phyloP scores from a whole-genome alignment of 1,284 basidiomycete genomes.

The Chalciporus sp. region DNA sequence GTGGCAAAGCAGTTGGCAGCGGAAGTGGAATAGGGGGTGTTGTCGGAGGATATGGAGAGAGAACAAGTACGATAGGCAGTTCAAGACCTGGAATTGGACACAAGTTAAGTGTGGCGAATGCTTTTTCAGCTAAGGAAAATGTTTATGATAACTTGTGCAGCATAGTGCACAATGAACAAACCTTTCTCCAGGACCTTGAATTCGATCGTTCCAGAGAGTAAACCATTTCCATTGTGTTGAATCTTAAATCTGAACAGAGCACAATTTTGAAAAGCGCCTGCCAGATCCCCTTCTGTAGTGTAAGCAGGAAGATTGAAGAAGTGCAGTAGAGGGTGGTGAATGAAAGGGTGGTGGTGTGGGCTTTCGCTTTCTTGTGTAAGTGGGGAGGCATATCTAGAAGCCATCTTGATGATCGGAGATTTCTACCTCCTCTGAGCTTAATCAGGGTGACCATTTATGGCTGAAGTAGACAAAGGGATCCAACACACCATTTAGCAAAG shows the following conservation, averaged over 20 bases:
- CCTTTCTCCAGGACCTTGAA: conserved; percentile 80
- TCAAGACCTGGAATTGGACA: conserved; percentile 64
- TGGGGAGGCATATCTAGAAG: conserved; percentile 40
- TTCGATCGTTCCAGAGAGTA: conserved; percentile 70
- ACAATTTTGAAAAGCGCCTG: conserved; percentile 66
- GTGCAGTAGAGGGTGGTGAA: conserved; percentile 77
- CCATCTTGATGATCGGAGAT: too few species aligned
- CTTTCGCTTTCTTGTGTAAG: conserved; percentile 34
- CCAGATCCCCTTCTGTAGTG: conserved; percentile 74
- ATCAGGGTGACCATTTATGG: too few species aligned
- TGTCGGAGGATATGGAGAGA: conserved; percentile 76
- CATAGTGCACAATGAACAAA: conserved; percentile 36
- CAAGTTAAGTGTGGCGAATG: conserved; percentile 77
- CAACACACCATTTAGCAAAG: conserved; percentile 30
- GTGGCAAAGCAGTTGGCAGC: conserved; percentile 70
- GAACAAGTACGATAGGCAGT: conserved; percentile 59
- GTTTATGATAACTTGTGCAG: conserved; percentile 7
- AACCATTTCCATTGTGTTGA: conserved; percentile 55
- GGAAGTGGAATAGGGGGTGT: conserved; percentile 71
- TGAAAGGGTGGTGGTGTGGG: conserved; percentile 64
- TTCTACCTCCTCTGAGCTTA: too few species aligned
- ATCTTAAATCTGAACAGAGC: conserved; percentile 80
- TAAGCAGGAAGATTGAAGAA: conserved; percentile 71
- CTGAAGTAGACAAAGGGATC: neutral
- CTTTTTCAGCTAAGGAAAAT: conserved; percentile 74